Evolutionary conservation across 73 alveolate species (phyloP).

Genomic region (Paramecium sonneborni): DNA sequence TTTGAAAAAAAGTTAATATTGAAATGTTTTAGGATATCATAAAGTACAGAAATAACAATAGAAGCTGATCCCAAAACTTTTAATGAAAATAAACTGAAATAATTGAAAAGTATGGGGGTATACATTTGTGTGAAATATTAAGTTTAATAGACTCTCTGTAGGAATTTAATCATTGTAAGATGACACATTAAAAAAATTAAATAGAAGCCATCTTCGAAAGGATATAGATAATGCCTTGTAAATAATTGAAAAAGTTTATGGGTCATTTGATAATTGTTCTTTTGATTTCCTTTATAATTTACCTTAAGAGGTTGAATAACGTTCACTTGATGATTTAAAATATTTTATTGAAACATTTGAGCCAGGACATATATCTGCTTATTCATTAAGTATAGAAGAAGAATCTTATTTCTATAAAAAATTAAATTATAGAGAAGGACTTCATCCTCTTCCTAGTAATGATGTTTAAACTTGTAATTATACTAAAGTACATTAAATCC

Average conservation of each 20-base stretch:
- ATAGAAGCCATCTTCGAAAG: conserved; percentile 64
- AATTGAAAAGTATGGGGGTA: not conserved
- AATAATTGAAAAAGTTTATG: not conserved
- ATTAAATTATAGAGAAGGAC: conserved; percentile 57
- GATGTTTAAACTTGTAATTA: conserved; percentile 65
- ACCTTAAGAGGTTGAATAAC: not conserved
- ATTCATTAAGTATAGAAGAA: conserved; percentile 66
- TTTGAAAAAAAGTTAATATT: not conserved
- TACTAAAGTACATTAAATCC: conserved; percentile 52
- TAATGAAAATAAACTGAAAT: not conserved
- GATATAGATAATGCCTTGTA: conserved; percentile 54
- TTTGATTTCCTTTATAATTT: conserved; percentile 14
- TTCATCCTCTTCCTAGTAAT: conserved; percentile 63
- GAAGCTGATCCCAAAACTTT: conserved; percentile 79
- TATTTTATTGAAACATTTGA: not conserved
- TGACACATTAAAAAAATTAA: conserved; percentile 48
- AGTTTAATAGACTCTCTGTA: conserved; percentile 69
- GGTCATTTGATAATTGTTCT: conserved; percentile 18
- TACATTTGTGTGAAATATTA: not conserved
- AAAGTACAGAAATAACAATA: conserved; percentile 70
- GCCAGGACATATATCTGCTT: conserved; percentile 67
- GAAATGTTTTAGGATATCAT: not conserved
- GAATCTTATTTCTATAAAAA: conserved; percentile 68
- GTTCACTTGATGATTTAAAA: conserved; percentile 25
- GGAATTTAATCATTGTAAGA: conserved; percentile 71